Evolutionary conservation across 176 grass and related monocot species (phyloP), one percentile per base, ranked within the genome.

Genomic region (Hsuehochloa calcarea): DNA sequence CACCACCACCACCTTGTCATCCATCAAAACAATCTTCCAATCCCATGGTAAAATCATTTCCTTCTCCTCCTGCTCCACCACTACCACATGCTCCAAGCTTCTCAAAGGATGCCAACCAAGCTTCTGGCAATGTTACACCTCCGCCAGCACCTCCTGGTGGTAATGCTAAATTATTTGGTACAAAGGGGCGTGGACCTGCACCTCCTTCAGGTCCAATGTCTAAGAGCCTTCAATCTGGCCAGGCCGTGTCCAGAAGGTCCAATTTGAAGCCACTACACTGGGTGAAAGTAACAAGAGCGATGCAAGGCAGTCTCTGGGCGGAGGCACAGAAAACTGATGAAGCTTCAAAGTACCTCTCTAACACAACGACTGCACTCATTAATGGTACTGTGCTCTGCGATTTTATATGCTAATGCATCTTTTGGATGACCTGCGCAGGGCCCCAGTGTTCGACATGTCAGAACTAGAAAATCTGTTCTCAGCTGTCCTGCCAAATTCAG

Each of bases 241-340:
- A 92, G 74, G 41, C 74, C 69, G 70, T 81, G 55, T 83, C 87
- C 47, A 98, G 74, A 83, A 98, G 73, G 78, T 81, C 93, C 41
- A 98, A 98, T 87, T 87, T 98, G 86, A 98, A 98, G 84, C 96
- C 96, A 81, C 85, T 98, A 80, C 96, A 98, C 87, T 98, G 96
- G 96, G 91, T 98, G 75, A 98, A 98, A 90, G 96, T 98, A 87
- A 98, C 96, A 81, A 95, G 93, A 88, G 96, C 96, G 22, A 95
- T 98, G 96, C 91, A 98, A 23, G 96, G 96, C 16, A 98, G 96
- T 76, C 86, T 98, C 14, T 98, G 96, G 96, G 96, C 93, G 0
- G 96, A 98, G 76, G 72, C 87, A 80, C 94, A 91, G 63, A 97
- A 93, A 80, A 31, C 81, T 81, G 94, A 97, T 6, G 94, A 97